These are phyloP conservation scores for Microbotryum saponariae DNA, from an alignment of 1,284 basidiomycete species.

Conservation along the genomic window DNA sequence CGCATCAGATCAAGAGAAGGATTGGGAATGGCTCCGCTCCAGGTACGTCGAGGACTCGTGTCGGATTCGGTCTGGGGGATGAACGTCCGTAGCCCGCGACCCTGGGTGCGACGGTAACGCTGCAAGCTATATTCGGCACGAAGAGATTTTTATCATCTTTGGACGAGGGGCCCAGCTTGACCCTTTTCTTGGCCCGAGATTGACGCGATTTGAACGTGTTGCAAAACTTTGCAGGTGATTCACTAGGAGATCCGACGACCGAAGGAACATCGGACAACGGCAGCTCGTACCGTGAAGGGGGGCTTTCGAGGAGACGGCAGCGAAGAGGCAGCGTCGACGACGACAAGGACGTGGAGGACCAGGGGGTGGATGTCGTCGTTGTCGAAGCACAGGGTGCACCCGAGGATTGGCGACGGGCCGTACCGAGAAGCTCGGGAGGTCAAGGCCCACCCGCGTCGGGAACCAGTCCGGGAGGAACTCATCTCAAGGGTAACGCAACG, in stretches of 20 bases:
- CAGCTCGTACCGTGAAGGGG: conserved; percentile 8
- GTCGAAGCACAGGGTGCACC: conserved; percentile 20
- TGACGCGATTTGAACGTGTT: not conserved
- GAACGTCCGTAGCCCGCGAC: no score
- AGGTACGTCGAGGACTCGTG: not conserved
- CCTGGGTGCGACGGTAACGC: no score
- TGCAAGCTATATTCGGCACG: no score
- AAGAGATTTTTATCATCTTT: no score
- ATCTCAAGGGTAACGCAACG: conserved; percentile 17
- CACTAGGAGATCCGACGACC: conserved; percentile 27
- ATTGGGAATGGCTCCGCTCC: conserved; percentile 28
- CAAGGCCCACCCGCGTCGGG: conserved; percentile 9
- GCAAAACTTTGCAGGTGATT: conserved; percentile 7
- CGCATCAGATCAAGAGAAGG: conserved; percentile 14
- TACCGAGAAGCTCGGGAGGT: conserved; percentile 7
- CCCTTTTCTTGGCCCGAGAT: not conserved
- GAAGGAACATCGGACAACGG: conserved; percentile 14
- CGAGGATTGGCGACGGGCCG: conserved; percentile 15
- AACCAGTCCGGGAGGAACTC: conserved; percentile 14
- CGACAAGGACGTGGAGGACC: conserved; percentile 10
- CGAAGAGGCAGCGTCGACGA: conserved; percentile 1
- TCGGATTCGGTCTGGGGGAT: no score
- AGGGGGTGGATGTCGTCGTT: conserved; percentile 30
- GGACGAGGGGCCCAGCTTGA: not conserved
- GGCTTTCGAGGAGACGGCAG: not conserved